Conservation (phyloP, 2,329 filamentous ascomycete genomes). For the Neurospora sp. region DNA sequence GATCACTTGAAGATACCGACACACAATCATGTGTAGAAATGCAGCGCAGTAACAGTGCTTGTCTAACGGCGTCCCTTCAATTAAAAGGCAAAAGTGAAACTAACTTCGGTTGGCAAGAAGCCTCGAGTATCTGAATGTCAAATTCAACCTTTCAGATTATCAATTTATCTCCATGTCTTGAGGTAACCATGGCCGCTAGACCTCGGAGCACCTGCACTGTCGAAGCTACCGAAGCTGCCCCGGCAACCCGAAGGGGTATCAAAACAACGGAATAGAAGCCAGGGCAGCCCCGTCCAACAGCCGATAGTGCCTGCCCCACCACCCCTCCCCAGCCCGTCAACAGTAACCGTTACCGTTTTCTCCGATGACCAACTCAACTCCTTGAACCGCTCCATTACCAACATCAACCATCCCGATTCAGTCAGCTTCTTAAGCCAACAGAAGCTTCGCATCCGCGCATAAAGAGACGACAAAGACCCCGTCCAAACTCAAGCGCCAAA, state of each 20-base stretch:
- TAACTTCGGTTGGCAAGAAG: neutral
- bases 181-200: neutral
- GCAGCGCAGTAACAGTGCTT: neutral
- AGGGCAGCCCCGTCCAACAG: neutral
- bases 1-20: neutral
- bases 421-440: neutral
- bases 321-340: neutral
- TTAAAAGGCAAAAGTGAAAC: neutral
- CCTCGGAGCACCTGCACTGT: slow-evolving; percentile 1
- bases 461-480: neutral
- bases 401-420: neutral
- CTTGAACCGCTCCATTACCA: neutral
- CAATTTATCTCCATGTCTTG: neutral
- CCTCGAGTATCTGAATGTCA: neutral
- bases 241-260: neutral
- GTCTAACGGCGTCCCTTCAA: neutral
- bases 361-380: neutral
- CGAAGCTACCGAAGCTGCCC: neutral
- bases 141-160: neutral
- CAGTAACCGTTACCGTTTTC: neutral
- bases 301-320: neutral
- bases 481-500: neutral
- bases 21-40: neutral
- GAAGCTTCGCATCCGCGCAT: neutral
- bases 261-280: neutral